Evolutionary conservation across 148 eudicot species (phyloP), one percentile per base, ranked within the genome.

Genomic region (Rhododendron ferrugineum): DNA sequence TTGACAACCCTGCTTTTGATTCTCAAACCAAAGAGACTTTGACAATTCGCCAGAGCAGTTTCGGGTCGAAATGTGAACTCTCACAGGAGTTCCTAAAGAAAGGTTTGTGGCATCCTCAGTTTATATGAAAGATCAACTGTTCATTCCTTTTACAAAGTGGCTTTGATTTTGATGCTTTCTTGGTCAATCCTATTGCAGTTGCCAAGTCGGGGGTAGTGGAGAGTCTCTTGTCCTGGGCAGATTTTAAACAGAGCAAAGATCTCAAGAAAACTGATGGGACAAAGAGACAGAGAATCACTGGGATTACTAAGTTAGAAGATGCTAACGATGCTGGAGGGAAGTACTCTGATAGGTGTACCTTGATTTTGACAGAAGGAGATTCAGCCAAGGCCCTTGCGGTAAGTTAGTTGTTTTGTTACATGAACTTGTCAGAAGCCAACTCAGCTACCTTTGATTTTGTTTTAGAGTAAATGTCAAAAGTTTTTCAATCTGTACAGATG

Each of bases 1-100:
- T 97, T 93, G 99, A 97, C 93, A 97, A 97, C 78, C 99, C 99
- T 16, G 99, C 99, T 44, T 97, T 95, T 85, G 98, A 95, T 92
- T 97, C 98, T 80, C 99, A 97, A 90, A 97, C 99, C 30, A 97
- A 97, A 85, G 98, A 97, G 90, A 95, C 98, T 1, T 87, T 97
- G 87, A 97, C 98, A 26, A 94, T 90, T 85, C 93, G 96, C 13
- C 86, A 90, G 52, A 94, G 88, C 86, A 97, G 96, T 88, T 97
- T 97, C 70, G 98, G 98, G 3, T 93, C 96, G 0, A 90, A 88
- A 50, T 95, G 98, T 90, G 93, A 92, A 30, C 92, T 97, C 56
- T 85, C 96, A 4, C 86, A 89, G 18, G 92, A 92, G 81, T 97
- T 97, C 78, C 85, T 95, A 73, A 93, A 92, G 89, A 93, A 88